Evolutionary conservation across 1,284 basidiomycete species (phyloP).

Genomic region (Hemileia vastatrix): DNA sequence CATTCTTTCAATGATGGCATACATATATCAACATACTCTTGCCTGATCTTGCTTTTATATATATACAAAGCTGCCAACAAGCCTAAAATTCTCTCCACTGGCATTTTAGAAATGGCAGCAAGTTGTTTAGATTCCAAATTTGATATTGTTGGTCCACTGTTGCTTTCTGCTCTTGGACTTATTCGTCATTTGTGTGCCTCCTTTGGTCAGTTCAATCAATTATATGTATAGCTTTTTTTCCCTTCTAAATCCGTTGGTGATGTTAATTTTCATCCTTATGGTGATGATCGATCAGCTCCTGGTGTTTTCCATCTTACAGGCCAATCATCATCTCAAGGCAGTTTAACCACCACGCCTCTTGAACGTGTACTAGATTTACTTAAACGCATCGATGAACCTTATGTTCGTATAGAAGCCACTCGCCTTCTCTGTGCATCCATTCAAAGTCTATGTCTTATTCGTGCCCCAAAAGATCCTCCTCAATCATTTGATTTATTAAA

Average conservation of each 20-base stretch:
- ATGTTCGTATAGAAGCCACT: slow-evolving; percentile 7
- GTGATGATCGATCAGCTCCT: too few species aligned
- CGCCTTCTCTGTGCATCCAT: slow-evolving; percentile 7
- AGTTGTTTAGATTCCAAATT: slow-evolving; percentile 11
- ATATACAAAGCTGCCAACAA: slow-evolving; percentile 4
- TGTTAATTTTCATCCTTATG: too few species aligned
- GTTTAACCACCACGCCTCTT: too few species aligned
- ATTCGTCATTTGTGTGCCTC: slow-evolving; percentile 22
- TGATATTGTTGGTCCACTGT: slow-evolving; percentile 16
- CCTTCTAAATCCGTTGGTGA: too few species aligned
- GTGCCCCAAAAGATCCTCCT: too few species aligned
- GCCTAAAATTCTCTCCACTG: neutral
- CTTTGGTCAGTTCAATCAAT: too few species aligned
- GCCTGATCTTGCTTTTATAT: neutral
- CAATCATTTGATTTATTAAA: too few species aligned
- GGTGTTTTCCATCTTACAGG: too few species aligned
- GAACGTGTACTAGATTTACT: slow-evolving; percentile 5
- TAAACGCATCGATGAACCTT: neutral
- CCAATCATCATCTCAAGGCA: too few species aligned
- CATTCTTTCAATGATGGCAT: neutral
- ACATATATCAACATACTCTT: neutral
- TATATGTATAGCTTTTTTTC: too few species aligned
- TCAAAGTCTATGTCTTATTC: slow-evolving; percentile 3
- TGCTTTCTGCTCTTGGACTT: slow-evolving; percentile 4
- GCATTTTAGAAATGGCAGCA: slow-evolving; percentile 4